These are phyloP conservation scores for Penicillium paxilli DNA, from an alignment of 495 filamentous ascomycete genomes.

Conservation along the genomic window DNA sequence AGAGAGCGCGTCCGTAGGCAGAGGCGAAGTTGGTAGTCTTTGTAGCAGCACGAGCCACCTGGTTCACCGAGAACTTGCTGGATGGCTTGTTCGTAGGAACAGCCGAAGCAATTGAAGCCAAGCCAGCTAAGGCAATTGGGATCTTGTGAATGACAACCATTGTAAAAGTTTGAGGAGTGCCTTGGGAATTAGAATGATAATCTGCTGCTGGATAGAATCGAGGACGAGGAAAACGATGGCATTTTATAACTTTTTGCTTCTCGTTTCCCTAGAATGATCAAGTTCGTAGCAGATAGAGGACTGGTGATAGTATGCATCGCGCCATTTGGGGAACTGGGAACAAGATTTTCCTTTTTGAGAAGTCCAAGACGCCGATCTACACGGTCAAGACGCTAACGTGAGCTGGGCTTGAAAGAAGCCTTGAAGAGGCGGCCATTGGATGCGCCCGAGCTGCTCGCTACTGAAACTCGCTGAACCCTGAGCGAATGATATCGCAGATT, in stretches of 20 bases:
- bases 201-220: background rate
- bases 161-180: slow-evolving; percentile 1
- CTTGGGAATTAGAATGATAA: background rate
- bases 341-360: slow-evolving; percentile 5
- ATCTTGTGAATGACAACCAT: slow-evolving; percentile 41
- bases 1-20: slow-evolving; percentile 35
- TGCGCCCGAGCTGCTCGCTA: background rate
- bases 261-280: background rate
- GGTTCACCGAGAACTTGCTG: slow-evolving; percentile 39
- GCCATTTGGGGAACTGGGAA: background rate
- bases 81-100: slow-evolving; percentile 16
- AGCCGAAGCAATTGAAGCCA: slow-evolving; percentile 30
- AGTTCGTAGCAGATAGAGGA: background rate
- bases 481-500: background rate
- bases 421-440: background rate
- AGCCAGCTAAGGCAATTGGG: slow-evolving; percentile 22
- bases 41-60: slow-evolving; percentile 28
- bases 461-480: background rate
- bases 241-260: slow-evolving; percentile 13
- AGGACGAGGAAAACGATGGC: background rate
- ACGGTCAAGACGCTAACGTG: background rate
- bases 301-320: background rate
- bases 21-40: slow-evolving; percentile 37
- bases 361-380: slow-evolving; percentile 6
- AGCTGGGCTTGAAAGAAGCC: background rate